Conservation (phyloP, 2,329 filamentous ascomycete genomes). For the Pseudogymnoascus sp. region DNA sequence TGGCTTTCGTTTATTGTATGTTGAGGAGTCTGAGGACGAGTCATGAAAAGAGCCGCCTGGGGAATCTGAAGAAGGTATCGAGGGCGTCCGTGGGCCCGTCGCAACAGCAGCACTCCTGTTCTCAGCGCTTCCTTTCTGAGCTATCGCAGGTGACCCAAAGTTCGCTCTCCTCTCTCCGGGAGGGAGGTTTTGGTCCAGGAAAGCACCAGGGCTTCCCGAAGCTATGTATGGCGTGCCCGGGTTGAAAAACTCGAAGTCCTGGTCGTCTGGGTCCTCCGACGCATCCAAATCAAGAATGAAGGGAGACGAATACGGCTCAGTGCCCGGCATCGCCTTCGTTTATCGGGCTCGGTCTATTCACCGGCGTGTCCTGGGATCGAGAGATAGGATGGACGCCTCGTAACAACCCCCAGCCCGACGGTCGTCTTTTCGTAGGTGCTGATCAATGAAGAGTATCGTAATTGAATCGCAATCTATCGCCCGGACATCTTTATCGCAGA, state of each 20-base stretch:
- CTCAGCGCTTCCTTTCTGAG: conserved; percentile 20
- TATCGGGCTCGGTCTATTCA: conserved; percentile 8
- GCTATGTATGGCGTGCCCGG: conserved; percentile 25
- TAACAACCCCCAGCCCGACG: conserved; percentile 4
- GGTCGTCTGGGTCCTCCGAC: conserved; percentile 26
- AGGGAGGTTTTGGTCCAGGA: conserved; percentile 24
- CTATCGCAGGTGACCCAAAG: conserved; percentile 21
- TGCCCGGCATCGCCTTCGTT: conserved; percentile 10
- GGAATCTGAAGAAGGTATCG: conserved; percentile 21
- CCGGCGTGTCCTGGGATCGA: neutral
- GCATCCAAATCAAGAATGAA: conserved; percentile 30
- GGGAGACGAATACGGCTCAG: conserved; percentile 21
- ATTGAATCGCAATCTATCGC: neutral
- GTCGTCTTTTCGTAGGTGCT: neutral
- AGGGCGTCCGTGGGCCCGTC: conserved; percentile 19
- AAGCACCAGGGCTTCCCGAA: conserved; percentile 24
- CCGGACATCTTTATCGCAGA: neutral
- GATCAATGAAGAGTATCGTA: neutral
- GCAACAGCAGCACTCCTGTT: conserved; percentile 20
- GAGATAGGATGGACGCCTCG: neutral
- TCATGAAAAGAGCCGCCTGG: conserved; percentile 36
- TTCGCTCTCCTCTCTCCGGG: conserved; percentile 19
- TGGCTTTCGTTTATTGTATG: conserved; percentile 37
- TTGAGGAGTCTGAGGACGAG: conserved; percentile 44
- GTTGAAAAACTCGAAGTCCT: conserved; percentile 32